phyloP scores from a whole-genome alignment of 1,284 basidiomycete species.

The Ceratobasidium sp. region DNA sequence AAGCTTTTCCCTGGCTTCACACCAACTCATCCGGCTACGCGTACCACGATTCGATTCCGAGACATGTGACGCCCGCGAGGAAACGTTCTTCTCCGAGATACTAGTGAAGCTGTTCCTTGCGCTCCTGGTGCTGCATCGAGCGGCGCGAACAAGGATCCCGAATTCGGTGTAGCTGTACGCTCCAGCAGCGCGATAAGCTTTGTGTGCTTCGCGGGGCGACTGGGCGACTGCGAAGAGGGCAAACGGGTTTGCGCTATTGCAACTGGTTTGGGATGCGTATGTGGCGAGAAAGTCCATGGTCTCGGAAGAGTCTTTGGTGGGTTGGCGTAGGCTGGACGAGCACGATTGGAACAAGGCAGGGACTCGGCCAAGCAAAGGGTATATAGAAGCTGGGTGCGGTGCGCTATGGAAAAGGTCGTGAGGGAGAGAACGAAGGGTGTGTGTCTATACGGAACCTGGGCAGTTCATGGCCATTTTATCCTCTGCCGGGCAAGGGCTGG shows the following conservation, averaged over 20 bases:
- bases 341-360: neutral
- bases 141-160: neutral
- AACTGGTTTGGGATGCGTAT: constrained; percentile 16
- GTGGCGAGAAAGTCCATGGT: constrained; percentile 24
- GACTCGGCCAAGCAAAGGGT: too few species aligned
- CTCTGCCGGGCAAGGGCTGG: neutral
- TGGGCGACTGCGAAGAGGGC: constrained; percentile 32
- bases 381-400: neutral
- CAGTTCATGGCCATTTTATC: neutral
- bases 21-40: neutral
- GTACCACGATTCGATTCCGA: neutral
- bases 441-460: neutral
- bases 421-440: neutral
- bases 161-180: constrained; percentile 25
- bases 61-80: neutral
- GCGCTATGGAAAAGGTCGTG: neutral
- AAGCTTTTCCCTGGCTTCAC: neutral
- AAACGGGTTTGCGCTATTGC: constrained; percentile 31
- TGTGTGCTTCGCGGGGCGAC: constrained; percentile 13
- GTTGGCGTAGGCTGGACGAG: neutral
- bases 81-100: neutral
- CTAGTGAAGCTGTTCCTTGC: neutral
- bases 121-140: neutral
- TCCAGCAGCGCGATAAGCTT: constrained; percentile 14
- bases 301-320: neutral